Evolutionary conservation across 176 grass and related monocot genomes (phyloP).

Genomic region (Triticum turgidum): DNA sequence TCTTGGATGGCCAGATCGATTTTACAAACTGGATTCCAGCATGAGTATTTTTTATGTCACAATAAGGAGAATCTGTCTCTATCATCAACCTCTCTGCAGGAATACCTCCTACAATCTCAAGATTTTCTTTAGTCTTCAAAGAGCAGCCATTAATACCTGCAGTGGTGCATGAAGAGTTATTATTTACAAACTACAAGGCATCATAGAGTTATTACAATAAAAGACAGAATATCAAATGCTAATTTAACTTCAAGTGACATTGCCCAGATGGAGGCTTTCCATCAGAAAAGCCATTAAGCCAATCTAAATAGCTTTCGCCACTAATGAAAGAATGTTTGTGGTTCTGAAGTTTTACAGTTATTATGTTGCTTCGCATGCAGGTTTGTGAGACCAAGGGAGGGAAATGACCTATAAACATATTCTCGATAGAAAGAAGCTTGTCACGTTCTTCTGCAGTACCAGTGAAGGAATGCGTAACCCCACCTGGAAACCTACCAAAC

Average conservation of each 20-base stretch:
- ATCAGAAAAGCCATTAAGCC: background rate
- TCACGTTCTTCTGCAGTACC: conserved; percentile 80
- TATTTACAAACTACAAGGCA: background rate
- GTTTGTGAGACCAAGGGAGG: background rate
- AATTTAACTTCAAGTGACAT: background rate
- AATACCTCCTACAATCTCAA: conserved; percentile 76
- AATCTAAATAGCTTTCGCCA: background rate
- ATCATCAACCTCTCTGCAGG: conserved; percentile 87
- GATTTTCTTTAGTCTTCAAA: conserved; percentile 81
- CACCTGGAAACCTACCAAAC: conserved; percentile 66
- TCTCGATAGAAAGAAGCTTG: conserved; percentile 78
- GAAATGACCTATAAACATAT: conserved; percentile 82
- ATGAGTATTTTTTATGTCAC: conserved; percentile 95
- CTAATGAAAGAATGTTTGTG: background rate
- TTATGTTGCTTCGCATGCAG: conserved; percentile 16
- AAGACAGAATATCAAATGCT: background rate
- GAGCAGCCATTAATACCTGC: conserved; percentile 89
- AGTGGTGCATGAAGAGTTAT: conserved; percentile 15
- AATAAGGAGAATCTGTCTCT: conserved; percentile 96
- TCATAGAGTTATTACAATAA: background rate
- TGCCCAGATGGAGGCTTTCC: conserved; percentile 8
- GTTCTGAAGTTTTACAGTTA: background rate
- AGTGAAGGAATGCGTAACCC: conserved; percentile 94
- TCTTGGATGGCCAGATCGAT: conserved; percentile 88
- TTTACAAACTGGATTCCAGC: conserved; percentile 81